Evolutionary conservation across 805 yeast species (phyloP), one percentile per base, ranked within the genome.

Genomic region (Komagataella phaffii): DNA sequence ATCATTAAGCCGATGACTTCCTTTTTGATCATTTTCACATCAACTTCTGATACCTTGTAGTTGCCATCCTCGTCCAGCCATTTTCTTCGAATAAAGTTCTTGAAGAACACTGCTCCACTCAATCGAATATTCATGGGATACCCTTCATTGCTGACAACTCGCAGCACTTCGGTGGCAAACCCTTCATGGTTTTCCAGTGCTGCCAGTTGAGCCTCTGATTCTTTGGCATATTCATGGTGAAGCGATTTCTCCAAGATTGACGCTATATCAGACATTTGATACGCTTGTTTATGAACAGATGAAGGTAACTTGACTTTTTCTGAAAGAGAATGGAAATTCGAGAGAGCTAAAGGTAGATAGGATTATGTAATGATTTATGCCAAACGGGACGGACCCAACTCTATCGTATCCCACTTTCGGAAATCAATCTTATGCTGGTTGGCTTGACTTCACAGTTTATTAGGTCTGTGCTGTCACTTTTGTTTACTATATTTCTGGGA

Each of bases 31-130:
- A 82, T 69, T 5, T 66, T 71, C 1, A 85, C 85, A 61, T 90
- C 96, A 4, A 69, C 67, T 0, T 61, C 54, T 1, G 82, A 73
- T 24, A 90, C 70, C 53, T 81, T 61, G 62, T 93, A 83, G 50
- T 76, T 76, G 6, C 99, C 98, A 51, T 87, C 85, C 57, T 88
- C 96, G 65, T 89, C 89, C 50, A 85, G 82, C 97, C 96, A 93
- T 58, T 77, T 83, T 50, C 96, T 72, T 59, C 79, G 83, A 56
- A 93, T 75, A 55, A 88, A 76, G 64, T 93, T 93, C 64, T 93
- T 93, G 69, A 93, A 88, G 66, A 85, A 89, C 51, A 95, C 70
- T 1, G 96, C 88, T 17, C 87, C 96, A 1, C 99, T 96, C 49
- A 90, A 70, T 55, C 97, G 74, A 1, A 85, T 77, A 1, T 85